A percentile compares a stretch with the other conserved stretches of the same genome.
Conservation (phyloP, 1,284 basidiomycete genomes). For the Rhodotorula sp. region DNA sequence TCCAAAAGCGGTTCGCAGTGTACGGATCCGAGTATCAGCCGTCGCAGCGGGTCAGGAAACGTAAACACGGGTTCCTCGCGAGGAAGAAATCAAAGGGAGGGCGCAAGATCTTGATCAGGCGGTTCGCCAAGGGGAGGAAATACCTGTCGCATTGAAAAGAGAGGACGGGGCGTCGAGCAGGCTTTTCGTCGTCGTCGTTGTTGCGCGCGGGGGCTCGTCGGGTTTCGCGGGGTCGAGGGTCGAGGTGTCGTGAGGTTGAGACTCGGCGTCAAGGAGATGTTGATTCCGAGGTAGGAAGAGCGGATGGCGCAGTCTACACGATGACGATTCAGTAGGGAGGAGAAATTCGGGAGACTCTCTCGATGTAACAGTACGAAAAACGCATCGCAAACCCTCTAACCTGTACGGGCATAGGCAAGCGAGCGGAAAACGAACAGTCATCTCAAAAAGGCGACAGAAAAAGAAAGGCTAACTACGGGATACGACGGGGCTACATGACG, state of each 20-base stretch:
- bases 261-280: too few species aligned
- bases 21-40: slow-evolving; percentile 80
- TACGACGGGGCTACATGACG: too few species aligned
- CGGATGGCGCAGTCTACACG: too few species aligned
- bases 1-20: slow-evolving; percentile 34
- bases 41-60: slow-evolving; percentile 80
- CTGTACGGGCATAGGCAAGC: too few species aligned
- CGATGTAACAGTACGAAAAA: too few species aligned
- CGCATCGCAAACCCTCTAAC: too few species aligned
- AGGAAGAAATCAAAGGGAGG: slow-evolving; percentile 56
- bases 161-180: too few species aligned
- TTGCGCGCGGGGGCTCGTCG: background rate
- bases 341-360: too few species aligned
- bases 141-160: slow-evolving; percentile 38
- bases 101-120: slow-evolving; percentile 28
- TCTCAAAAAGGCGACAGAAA: background rate
- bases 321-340: too few species aligned
- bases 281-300: too few species aligned
- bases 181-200: background rate
- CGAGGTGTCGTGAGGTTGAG: too few species aligned
- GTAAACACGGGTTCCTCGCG: slow-evolving; percentile 80
- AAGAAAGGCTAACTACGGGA: too few species aligned
- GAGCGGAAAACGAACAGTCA: background rate
- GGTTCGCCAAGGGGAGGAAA: slow-evolving; percentile 41
- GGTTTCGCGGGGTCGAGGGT: background rate